phyloP scores from a whole-genome alignment of 108 stramenopile genomes.

The Conticribra weissflogii region DNA sequence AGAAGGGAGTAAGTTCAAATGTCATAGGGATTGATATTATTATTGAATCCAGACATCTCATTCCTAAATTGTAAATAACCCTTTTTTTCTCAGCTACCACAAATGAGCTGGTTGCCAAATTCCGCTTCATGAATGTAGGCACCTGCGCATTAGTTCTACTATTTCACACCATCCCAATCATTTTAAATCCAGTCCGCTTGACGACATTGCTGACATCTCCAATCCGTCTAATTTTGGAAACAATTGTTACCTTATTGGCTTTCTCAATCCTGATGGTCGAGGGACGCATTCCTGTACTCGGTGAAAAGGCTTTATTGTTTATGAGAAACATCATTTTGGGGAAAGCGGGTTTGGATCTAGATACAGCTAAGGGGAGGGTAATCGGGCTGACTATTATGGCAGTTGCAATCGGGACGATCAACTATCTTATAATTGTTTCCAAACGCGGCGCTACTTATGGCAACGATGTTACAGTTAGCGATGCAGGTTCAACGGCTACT shows the following conservation, averaged over 20 bases:
- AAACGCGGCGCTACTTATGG: no score
- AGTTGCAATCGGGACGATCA: conserved; percentile 10
- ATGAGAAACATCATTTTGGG: conserved; percentile 3
- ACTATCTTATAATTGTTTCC: conserved; percentile 8
- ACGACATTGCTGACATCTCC: conserved; percentile 19
- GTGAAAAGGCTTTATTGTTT: conserved; percentile 13
- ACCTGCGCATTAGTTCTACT: conserved; percentile 18
- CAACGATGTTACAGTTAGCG: background rate
- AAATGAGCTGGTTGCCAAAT: conserved; percentile 23
- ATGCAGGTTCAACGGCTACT: background rate
- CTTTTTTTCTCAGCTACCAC: no score
- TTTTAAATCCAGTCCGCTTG: conserved; percentile 29
- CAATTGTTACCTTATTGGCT: conserved; percentile 4
- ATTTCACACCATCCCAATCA: conserved; percentile 19
- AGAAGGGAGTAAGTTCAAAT: no score
- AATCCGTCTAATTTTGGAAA: conserved; percentile 13
- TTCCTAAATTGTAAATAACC: no score
- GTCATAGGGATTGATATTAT: no score
- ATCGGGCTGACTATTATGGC: conserved; percentile 25
- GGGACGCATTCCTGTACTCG: conserved; percentile 24
- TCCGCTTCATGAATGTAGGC: conserved; percentile 30
- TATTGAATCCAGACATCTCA: no score
- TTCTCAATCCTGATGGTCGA: conserved; percentile 18
- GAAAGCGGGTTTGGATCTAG: conserved; percentile 20
- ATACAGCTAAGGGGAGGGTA: conserved; percentile 25